A percentile compares a stretch with the other conserved stretches of the same genome.
These are phyloP conservation scores for Eurotiales sp. DNA, from an alignment of 2,329 filamentous ascomycete genomes.

Conservation along the genomic window DNA sequence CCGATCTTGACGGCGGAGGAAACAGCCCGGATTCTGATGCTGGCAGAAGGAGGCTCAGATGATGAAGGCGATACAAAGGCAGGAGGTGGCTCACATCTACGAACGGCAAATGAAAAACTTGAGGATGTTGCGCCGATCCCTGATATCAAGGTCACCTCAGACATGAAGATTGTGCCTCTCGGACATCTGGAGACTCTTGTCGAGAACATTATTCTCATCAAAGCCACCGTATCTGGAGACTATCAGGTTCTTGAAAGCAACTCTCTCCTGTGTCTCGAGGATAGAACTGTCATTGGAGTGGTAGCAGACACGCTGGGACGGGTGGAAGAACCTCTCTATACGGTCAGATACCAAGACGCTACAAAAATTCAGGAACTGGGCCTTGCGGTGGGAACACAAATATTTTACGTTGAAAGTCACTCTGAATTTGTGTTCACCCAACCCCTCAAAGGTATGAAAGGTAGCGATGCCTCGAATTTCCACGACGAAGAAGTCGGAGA, in stretches of 20 bases:
- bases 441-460: constrained; percentile 72
- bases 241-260: constrained; percentile 80
- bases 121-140: constrained; percentile 68
- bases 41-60: constrained; percentile 73
- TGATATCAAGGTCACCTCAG: constrained; percentile 69
- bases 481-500: constrained; percentile 86
- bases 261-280: constrained; percentile 74
- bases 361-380: constrained; percentile 65
- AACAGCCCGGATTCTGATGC: constrained; percentile 80
- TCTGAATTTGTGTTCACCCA: constrained; percentile 85
- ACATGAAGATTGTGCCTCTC: constrained; percentile 72
- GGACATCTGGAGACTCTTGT: constrained; percentile 74
- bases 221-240: constrained; percentile 73
- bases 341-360: constrained; percentile 67
- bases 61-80: constrained; percentile 62
- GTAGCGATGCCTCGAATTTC: constrained; percentile 90
- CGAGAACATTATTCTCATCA: constrained; percentile 73
- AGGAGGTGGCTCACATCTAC: constrained; percentile 51
- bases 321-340: constrained; percentile 82
- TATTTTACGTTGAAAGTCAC: constrained; percentile 77
- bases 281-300: constrained; percentile 72
- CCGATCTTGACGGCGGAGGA: constrained; percentile 76
- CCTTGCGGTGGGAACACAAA: constrained; percentile 62
- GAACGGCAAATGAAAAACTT: constrained; percentile 74
- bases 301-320: constrained; percentile 83